phyloP scores from a whole-genome alignment of 192 early-diverging fungal species.

The Backusella parvicylindrica region DNA sequence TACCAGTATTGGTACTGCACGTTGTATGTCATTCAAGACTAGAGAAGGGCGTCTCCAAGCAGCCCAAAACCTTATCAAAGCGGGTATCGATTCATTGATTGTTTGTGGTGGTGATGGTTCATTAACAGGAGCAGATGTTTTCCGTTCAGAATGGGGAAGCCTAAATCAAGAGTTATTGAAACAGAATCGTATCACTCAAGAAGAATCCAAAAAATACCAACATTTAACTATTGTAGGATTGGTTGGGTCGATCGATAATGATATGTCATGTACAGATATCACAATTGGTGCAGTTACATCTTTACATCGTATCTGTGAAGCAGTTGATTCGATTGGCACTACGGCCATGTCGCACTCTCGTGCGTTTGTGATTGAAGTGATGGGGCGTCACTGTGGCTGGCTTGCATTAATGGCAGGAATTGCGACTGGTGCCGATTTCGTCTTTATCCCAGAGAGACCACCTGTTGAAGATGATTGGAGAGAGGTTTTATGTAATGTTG shows the following conservation, averaged over 20 bases:
- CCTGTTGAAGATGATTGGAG: constrained; percentile 86
- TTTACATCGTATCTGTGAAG: constrained; percentile 93
- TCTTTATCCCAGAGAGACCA: constrained; percentile 94
- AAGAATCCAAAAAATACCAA: constrained; percentile 58
- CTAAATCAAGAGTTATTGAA: constrained; percentile 73
- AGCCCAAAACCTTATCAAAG: constrained; percentile 80
- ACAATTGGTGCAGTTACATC: constrained; percentile 96
- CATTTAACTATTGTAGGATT: constrained; percentile 92
- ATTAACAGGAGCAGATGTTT: constrained; percentile 89
- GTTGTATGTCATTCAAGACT: constrained; percentile 82
- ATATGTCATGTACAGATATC: constrained; percentile 84
- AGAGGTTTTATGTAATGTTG: constrained; percentile 78
- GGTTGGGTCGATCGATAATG: constrained; percentile 97
- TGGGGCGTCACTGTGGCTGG: constrained; percentile 99
- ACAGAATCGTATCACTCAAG: constrained; percentile 42
- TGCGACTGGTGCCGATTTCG: constrained; percentile 88
- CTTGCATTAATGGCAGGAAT: constrained; percentile 80
- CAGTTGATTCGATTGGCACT: constrained; percentile 85
- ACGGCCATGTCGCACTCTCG: constrained; percentile 93
- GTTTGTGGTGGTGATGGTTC: constrained; percentile 97
- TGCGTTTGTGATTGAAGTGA: constrained; percentile 97
- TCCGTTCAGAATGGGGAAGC: constrained; percentile 88
- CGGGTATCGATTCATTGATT: constrained; percentile 91
- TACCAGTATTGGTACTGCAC: constrained; percentile 91
- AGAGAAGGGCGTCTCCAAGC: constrained; percentile 80